Conservation (phyloP, 768 basidiomycete species). For the Trametes coccinea region DNA sequence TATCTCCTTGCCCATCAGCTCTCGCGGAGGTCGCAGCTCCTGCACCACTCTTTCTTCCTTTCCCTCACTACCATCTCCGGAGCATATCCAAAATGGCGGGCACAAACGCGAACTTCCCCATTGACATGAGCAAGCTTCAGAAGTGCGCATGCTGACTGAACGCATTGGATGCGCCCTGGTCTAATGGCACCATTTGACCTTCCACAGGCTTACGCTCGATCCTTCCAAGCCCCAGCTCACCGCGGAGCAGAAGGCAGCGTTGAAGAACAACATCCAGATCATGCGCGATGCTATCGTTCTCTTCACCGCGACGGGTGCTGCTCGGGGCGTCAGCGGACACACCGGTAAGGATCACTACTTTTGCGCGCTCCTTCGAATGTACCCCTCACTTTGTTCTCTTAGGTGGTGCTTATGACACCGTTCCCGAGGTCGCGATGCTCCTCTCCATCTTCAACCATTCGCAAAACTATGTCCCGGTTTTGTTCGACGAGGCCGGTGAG, state of each 20-base stretch:
- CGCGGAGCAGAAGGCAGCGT: conserved; percentile 55
- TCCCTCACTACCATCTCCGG: not conserved
- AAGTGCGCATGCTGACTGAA: conserved; percentile 44
- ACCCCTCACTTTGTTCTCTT: not conserved
- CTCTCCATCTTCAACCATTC: conserved; percentile 69
- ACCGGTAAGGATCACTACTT: conserved; percentile 48
- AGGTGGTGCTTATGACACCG: conserved; percentile 60
- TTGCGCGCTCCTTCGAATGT: not conserved
- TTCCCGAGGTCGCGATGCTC: conserved; percentile 82
- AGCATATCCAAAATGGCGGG: conserved; percentile 45
- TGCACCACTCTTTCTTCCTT: not conserved
- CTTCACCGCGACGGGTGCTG: conserved; percentile 85
- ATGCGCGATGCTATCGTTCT: conserved; percentile 83
- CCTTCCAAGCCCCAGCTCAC: conserved; percentile 63
- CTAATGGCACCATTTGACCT: not conserved
- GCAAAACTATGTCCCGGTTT: conserved; percentile 63
- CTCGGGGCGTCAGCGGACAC: conserved; percentile 85
- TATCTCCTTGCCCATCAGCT: conserved; percentile 20
- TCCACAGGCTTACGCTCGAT: conserved; percentile 66
- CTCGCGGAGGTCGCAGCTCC: not conserved
- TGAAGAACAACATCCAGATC: conserved; percentile 74
- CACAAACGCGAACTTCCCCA: conserved; percentile 58
- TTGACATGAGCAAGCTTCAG: conserved; percentile 77
- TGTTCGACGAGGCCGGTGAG: conserved; percentile 83
- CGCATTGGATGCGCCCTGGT: too few species aligned